Base-by-base conservation (phyloP, 768 basidiomycete species). In the Lactifluus subvellereus region DNA sequence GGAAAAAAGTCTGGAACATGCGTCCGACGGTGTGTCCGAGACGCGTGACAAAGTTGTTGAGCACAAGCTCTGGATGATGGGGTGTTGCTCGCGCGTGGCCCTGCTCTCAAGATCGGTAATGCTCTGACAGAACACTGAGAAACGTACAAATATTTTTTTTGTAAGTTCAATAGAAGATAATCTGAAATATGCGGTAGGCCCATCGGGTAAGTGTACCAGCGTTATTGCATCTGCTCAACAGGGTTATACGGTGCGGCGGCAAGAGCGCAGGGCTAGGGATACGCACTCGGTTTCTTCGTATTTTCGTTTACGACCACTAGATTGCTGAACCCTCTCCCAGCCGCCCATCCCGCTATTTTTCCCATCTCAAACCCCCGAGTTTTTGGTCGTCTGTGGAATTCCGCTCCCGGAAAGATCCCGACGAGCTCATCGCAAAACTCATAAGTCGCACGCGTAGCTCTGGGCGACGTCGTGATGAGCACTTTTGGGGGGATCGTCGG, bases 1-100 rank as follows among this genome's bases (percentile, higher is more conserved):
- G 97, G 77, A 98, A 98, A 22, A 94, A 82, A 1, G 94, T 94
- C 69, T 97, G 96, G 76, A 98, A 96, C 81, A 99, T 88, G 30
- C 94, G 84, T 16, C 97, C 97, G 55, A 98, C 86, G 16, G 87
- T 86, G 71, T 97, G 91, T 47, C 97, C 97, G 20, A 99, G 85
- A 14, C 91, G 84, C 0, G 97, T 98, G 1, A 91, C 89, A 71
- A 99, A 98, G 67, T 87, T 87, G 74, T 98, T 98, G 37, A 99
- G 79, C 58, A 98, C 89, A 45, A 98, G 86, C 74, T 99, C 97
- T 47, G 97, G 97, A 69, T 90, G 80, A 72, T 99, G 97, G 3
- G 92, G 83, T 4, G 95, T 95, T 33, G 95, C 86, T 66, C 89
- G 83, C 40, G 94, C 97, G 74, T 96, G 96, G 20, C 93, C 92